phyloP scores from a whole-genome alignment of 2,329 filamentous ascomycete species.

The Tolypocladium ovalisporum region DNA sequence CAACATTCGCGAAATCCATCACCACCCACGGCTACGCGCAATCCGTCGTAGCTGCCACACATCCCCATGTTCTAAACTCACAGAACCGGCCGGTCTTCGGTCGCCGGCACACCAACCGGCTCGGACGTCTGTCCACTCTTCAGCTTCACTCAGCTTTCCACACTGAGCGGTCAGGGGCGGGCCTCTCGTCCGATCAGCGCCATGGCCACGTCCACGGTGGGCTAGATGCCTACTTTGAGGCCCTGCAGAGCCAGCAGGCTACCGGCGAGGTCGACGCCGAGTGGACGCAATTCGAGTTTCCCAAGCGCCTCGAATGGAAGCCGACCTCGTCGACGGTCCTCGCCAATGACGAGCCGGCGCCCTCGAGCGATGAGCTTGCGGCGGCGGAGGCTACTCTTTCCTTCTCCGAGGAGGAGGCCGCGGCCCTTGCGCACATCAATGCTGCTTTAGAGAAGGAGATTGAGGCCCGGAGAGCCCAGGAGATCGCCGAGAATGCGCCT shows the following conservation, averaged over 20 bases:
- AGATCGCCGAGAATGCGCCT: slow-evolving; percentile 31
- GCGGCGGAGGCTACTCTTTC: slow-evolving; percentile 23
- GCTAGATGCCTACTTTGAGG: slow-evolving; percentile 84
- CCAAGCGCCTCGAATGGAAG: slow-evolving; percentile 84
- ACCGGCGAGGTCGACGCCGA: slow-evolving; percentile 59
- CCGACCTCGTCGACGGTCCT: slow-evolving; percentile 43
- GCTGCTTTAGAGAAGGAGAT: slow-evolving; percentile 75
- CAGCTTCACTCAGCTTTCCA: slow-evolving; percentile 73
- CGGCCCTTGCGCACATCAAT: slow-evolving; percentile 70
- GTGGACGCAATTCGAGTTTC: slow-evolving; percentile 87
- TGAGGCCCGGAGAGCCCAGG: slow-evolving; percentile 37
- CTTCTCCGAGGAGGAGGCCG: slow-evolving; percentile 37
- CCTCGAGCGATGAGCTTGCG: slow-evolving; percentile 20
- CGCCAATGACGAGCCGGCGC: slow-evolving; percentile 44
- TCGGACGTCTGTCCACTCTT: slow-evolving; percentile 41
- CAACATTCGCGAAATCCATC: slow-evolving; percentile 74
- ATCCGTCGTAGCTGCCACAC: slow-evolving; percentile 89
- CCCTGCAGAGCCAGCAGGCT: slow-evolving; percentile 69
- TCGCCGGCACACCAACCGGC: slow-evolving; percentile 43
- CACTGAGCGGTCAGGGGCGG: slow-evolving; percentile 38
- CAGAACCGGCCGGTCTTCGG: slow-evolving; percentile 56
- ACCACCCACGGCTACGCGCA: slow-evolving; percentile 97
- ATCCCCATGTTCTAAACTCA: slow-evolving; percentile 64
- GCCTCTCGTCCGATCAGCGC: slow-evolving; percentile 42
- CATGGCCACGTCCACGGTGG: slow-evolving; percentile 48